Conservation (phyloP, 306 rosid species). For the Abrus pulchellus region DNA sequence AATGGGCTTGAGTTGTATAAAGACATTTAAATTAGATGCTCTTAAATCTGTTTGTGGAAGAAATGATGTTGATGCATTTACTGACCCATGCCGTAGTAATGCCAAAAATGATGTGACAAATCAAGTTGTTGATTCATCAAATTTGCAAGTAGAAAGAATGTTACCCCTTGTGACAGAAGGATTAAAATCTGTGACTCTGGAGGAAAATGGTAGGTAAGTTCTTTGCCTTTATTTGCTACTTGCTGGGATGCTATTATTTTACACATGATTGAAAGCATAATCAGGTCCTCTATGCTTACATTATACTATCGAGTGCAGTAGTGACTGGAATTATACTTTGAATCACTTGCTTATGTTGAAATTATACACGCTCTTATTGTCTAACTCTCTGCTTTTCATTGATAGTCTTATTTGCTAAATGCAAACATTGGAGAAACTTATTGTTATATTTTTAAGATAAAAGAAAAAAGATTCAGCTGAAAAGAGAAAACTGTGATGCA, state of each 20-base stretch:
- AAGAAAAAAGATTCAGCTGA: not conserved
- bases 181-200: conserved; percentile 52
- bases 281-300: not conserved
- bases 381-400: conserved; percentile 22
- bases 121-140: conserved; percentile 51
- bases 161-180: conserved; percentile 51
- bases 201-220: conserved; percentile 68
- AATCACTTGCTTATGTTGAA: not conserved
- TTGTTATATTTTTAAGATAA: conserved; percentile 20
- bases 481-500: not conserved
- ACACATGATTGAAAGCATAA: conserved; percentile 27
- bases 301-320: too few relatives aligned
- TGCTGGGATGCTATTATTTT: conserved; percentile 35
- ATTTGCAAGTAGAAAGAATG: conserved; percentile 57
- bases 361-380: not conserved
- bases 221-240: conserved; percentile 36
- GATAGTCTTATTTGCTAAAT: conserved; percentile 28
- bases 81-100: conserved; percentile 50
- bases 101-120: conserved; percentile 51
- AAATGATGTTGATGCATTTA: conserved; percentile 52
- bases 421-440: not conserved
- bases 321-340: not conserved
- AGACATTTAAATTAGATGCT: conserved; percentile 81
- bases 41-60: conserved; percentile 77
- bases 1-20: conserved; percentile 89